Evolutionary conservation across 306 rosid species (phyloP).

Genomic region (Glycyrrhiza uralensis): DNA sequence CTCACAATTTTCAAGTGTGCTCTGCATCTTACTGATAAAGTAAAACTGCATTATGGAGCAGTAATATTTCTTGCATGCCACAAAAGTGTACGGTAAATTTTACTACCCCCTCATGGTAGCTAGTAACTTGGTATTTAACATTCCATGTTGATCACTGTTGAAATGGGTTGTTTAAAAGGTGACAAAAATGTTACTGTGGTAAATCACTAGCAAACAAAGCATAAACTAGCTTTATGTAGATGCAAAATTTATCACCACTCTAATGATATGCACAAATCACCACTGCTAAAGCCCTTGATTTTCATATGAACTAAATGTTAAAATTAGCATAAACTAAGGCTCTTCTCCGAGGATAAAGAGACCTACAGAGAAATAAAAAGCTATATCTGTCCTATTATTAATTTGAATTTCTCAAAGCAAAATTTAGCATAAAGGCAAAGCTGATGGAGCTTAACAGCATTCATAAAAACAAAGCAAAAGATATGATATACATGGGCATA

Average conservation of each 20-base stretch:
- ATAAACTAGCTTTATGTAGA: background rate
- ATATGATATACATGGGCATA: conserved; percentile 32
- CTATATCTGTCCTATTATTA: background rate
- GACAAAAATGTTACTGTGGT: background rate
- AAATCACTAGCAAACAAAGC: background rate
- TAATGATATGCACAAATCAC: background rate
- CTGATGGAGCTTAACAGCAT: conserved; percentile 8
- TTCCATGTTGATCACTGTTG: background rate
- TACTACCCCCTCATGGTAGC: background rate
- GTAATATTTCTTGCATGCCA: background rate
- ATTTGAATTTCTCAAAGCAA: background rate
- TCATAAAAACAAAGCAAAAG: conserved; percentile 5
- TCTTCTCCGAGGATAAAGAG: background rate
- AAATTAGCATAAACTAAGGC: background rate
- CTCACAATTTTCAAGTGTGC: background rate
- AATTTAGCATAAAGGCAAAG: conserved; percentile 16
- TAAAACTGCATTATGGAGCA: background rate
- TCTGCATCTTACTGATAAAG: background rate
- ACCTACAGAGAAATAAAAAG: background rate
- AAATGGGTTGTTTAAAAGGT: background rate
- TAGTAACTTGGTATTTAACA: background rate
- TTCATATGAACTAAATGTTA: background rate
- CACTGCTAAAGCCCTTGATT: background rate
- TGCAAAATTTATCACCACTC: background rate
- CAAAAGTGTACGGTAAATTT: background rate